A percentile compares a stretch with the other conserved stretches of the same genome.
Conservation (phyloP, 306 rosid species). For the Clitoria ternatea region DNA sequence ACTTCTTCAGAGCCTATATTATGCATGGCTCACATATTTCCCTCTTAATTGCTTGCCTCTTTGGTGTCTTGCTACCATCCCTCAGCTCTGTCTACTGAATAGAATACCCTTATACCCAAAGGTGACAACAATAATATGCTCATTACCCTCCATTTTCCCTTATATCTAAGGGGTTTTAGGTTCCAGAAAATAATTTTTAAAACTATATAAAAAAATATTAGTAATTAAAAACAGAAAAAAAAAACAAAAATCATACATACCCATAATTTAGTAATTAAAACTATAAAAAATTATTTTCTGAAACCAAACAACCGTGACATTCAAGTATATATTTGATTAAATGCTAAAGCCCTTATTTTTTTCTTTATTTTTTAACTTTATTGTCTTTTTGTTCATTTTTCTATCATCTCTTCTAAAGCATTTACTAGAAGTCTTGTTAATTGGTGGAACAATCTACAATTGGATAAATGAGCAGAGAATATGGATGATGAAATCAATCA, state of each 20-base stretch:
- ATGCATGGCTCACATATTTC: constrained; percentile 29
- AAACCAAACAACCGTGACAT: no score
- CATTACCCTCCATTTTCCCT: not conserved
- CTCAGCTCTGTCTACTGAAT: constrained; percentile 51
- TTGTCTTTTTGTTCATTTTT: constrained; percentile 39
- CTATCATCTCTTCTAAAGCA: constrained; percentile 34
- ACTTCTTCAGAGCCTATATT: constrained; percentile 44
- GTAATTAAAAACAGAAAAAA: no score
- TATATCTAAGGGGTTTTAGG: no score
- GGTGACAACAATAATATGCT: constrained; percentile 30
- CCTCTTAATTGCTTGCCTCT: constrained; percentile 41
- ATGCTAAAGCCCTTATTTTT: not conserved
- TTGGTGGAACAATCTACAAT: constrained; percentile 38
- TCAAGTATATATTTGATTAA: not conserved
- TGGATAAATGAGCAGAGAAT: constrained; percentile 61
- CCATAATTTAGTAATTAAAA: no score
- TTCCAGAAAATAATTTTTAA: no score
- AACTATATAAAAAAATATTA: no score
- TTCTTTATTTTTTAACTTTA: not conserved
- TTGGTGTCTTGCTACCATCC: constrained; percentile 54
- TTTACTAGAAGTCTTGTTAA: constrained; percentile 41
- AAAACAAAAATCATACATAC: no score
- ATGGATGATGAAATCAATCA: constrained; percentile 40
- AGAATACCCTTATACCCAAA: constrained; percentile 53
- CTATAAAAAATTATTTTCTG: no score